Evolutionary conservation across 2,329 filamentous ascomycete species (phyloP).

Genomic region (Xylaria sp.): DNA sequence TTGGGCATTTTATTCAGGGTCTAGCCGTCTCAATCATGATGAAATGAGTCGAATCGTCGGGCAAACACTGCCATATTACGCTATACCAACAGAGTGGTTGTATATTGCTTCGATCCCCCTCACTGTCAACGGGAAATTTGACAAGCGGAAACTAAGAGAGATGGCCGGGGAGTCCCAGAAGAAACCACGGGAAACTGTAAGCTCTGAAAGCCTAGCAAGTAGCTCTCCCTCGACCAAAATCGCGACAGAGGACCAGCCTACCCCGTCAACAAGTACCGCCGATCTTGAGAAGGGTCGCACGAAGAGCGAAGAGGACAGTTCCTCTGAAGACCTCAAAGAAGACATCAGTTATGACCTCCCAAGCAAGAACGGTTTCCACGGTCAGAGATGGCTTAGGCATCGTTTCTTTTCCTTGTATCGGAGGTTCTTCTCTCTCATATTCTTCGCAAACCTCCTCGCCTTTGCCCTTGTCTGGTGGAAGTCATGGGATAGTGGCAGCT

Average conservation of each 20-base stretch:
- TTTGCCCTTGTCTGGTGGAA: slow-evolving; percentile 55
- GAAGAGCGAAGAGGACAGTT: slow-evolving; percentile 40
- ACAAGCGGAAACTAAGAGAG: slow-evolving; percentile 58
- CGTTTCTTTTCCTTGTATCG: slow-evolving; percentile 64
- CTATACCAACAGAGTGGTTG: slow-evolving; percentile 59
- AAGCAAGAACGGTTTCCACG: slow-evolving; percentile 54
- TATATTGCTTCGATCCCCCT: slow-evolving; percentile 58
- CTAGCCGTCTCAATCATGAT: slow-evolving; percentile 49
- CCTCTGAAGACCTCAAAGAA: slow-evolving; percentile 28
- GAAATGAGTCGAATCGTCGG: slow-evolving; percentile 55
- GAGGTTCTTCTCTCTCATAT: slow-evolving; percentile 64
- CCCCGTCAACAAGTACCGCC: slow-evolving; percentile 18
- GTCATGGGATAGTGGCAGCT: slow-evolving; percentile 36
- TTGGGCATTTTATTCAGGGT: slow-evolving; percentile 60
- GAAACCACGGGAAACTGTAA: slow-evolving; percentile 31
- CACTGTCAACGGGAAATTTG: slow-evolving; percentile 66
- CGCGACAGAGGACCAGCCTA: slow-evolving; percentile 6
- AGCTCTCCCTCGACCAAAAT: slow-evolving; percentile 35
- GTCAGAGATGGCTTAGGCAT: slow-evolving; percentile 44
- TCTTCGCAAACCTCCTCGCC: slow-evolving; percentile 61
- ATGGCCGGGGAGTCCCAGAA: slow-evolving; percentile 45
- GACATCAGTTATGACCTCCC: slow-evolving; percentile 48
- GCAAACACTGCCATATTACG: slow-evolving; percentile 64
- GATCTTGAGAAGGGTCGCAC: slow-evolving; percentile 43
- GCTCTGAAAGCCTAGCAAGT: slow-evolving; percentile 23